Conservation (phyloP, 768 basidiomycete genomes). For the Pleurotus sapidus region DNA sequence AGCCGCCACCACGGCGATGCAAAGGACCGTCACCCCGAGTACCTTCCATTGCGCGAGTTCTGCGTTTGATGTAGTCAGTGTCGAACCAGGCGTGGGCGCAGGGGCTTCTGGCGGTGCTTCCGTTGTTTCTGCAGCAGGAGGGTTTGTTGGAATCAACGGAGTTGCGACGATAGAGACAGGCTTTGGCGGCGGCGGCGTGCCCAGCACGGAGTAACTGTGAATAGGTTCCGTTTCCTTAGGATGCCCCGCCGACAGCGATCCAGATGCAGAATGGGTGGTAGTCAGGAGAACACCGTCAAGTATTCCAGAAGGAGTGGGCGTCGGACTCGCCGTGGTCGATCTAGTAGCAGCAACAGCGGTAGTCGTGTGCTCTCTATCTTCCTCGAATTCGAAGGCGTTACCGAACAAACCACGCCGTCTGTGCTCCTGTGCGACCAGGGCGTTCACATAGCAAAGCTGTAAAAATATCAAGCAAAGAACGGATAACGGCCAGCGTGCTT, state of each 20-base stretch:
- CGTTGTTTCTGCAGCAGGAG: neutral
- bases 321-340: neutral
- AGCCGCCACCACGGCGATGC: conserved; percentile 55
- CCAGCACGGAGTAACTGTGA: conserved; percentile 3
- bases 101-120: neutral
- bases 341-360: neutral
- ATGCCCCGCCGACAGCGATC: conserved; percentile 3
- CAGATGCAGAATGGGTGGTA: neutral
- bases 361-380: neutral
- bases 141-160: conserved; percentile 1
- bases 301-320: neutral
- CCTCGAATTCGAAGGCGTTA: neutral
- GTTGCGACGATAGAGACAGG: neutral
- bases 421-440: neutral
- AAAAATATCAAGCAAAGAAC: conserved; percentile 3
- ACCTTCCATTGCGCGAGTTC: conserved; percentile 64
- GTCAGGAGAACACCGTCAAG: neutral
- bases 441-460: neutral
- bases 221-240: conserved; percentile 4
- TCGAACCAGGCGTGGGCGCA: neutral
- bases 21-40: conserved; percentile 63
- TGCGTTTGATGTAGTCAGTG: conserved; percentile 29
- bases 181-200: neutral
- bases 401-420: neutral
- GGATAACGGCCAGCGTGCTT: neutral